Percentiles rank a stretch among this genome's conserved stretches.
These are phyloP conservation scores for Crataegus laevigata DNA, from an alignment of 306 rosid genomes.

Conservation along the genomic window DNA sequence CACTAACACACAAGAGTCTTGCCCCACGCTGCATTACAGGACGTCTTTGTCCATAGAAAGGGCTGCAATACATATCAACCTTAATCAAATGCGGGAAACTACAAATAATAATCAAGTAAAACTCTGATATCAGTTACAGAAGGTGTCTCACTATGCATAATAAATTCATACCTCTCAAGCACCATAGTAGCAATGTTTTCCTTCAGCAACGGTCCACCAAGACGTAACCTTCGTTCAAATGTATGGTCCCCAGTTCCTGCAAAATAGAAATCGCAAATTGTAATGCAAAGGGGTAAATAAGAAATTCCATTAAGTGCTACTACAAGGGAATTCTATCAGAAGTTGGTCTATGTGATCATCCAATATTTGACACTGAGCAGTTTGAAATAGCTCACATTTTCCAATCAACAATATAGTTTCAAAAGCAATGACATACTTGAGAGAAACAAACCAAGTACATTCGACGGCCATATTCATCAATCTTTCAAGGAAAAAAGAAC, in stretches of 20 bases:
- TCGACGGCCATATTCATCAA: background rate
- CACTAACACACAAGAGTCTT: conserved; percentile 91
- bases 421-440: background rate
- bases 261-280: background rate
- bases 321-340: background rate
- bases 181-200: conserved; percentile 96
- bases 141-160: conserved; percentile 6
- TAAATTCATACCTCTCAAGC: conserved; percentile 72
- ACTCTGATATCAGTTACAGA: background rate
- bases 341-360: too few relatives aligned
- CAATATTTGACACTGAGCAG: background rate
- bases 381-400: background rate
- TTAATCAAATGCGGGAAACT: conserved; percentile 3
- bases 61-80: conserved; percentile 47
- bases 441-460: background rate
- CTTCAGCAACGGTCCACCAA: conserved; percentile 85
- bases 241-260: conserved; percentile 94
- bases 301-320: background rate
- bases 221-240: conserved; percentile 84
- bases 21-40: conserved; percentile 86
- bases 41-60: conserved; percentile 96
- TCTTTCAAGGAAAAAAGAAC: background rate
- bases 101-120: background rate
- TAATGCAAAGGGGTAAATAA: conserved; percentile 7
- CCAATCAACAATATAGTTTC: background rate